phyloP scores from a whole-genome alignment of 2,329 filamentous ascomycete genomes.

The Arthrobotrys sinensis region DNA sequence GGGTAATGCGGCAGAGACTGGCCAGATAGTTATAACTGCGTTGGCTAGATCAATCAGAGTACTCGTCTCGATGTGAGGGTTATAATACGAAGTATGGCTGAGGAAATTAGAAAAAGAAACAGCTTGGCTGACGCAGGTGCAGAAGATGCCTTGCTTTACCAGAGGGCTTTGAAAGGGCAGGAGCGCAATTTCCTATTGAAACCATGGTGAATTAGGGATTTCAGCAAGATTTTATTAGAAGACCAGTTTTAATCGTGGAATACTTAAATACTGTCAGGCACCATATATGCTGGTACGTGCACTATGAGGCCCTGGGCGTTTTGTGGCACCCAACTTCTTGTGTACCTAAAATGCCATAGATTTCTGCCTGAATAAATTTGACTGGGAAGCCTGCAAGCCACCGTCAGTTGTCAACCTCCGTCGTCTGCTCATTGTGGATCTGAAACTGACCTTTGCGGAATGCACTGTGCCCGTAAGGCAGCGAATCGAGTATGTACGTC shows the following conservation, averaged over 20 bases:
- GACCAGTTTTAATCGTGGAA: constrained; percentile 35
- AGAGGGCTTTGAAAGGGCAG: constrained; percentile 32
- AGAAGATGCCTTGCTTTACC: constrained; percentile 48
- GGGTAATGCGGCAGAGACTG: constrained; percentile 57
- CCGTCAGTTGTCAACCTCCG: constrained; percentile 59
- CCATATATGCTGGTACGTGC: constrained; percentile 57
- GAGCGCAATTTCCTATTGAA: constrained; percentile 31
- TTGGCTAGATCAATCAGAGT: constrained; percentile 49
- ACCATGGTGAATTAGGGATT: constrained; percentile 49
- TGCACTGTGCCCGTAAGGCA: constrained; percentile 60
- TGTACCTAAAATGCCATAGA: constrained; percentile 55
- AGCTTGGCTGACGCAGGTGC: constrained; percentile 49
- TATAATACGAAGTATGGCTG: constrained; percentile 35
- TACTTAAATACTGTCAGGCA: constrained; percentile 56
- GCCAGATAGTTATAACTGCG: constrained; percentile 44
- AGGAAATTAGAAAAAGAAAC: constrained; percentile 45
- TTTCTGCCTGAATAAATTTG: constrained; percentile 61
- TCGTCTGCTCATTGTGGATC: constrained; percentile 58
- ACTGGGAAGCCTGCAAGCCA: constrained; percentile 61
- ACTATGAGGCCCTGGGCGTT: constrained; percentile 54
- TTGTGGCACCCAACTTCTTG: constrained; percentile 60
- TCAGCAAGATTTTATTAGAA: constrained; percentile 43
- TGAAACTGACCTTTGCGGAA: constrained; percentile 61
- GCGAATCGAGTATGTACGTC: constrained; percentile 55
- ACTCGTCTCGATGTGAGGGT: constrained; percentile 30